A percentile compares a stretch with the other conserved stretches of the same genome.
Evolutionary conservation across 2,329 filamentous ascomycete species (phyloP).

Genomic region (Apiospora hydei): DNA sequence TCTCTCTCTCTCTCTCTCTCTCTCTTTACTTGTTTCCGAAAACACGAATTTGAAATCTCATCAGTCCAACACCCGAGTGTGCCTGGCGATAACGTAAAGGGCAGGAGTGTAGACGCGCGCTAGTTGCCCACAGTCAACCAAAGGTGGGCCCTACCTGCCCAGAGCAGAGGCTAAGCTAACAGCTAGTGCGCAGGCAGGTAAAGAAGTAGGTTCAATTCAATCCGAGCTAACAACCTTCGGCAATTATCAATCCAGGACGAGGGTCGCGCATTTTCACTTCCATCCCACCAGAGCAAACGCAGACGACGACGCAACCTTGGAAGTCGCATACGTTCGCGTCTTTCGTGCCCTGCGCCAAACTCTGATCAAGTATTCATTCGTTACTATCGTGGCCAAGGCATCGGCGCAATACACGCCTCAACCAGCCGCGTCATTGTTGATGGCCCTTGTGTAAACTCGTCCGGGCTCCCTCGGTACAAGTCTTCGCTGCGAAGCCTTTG

Average conservation of each 20-base stretch:
- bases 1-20: no score
- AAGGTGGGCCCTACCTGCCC: not conserved
- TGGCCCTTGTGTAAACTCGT: slow-evolving; percentile 8
- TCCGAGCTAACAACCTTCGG: not conserved
- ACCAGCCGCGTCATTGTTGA: not conserved
- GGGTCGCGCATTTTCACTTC: slow-evolving; percentile 12
- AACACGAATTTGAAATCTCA: not conserved
- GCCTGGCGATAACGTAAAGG: not conserved
- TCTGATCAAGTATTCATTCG: not conserved
- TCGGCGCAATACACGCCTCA: not conserved
- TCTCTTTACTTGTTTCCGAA: no score
- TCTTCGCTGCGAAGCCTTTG: slow-evolving; percentile 1
- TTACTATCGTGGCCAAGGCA: not conserved
- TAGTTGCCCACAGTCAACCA: not conserved
- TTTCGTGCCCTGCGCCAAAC: not conserved
- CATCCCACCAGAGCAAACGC: slow-evolving; percentile 18
- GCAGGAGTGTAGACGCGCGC: not conserved
- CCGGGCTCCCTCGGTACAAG: slow-evolving; percentile 2
- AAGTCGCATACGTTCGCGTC: not conserved
- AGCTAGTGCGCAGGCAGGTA: not conserved
- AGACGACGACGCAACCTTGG: not conserved
- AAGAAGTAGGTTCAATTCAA: not conserved
- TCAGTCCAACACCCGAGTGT: not conserved
- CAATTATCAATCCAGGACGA: not conserved
- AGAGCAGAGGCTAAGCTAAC: not conserved